These are phyloP conservation scores for Ophiostoma populinum DNA, from an alignment of 2,329 filamentous ascomycete genomes.

Conservation along the genomic window DNA sequence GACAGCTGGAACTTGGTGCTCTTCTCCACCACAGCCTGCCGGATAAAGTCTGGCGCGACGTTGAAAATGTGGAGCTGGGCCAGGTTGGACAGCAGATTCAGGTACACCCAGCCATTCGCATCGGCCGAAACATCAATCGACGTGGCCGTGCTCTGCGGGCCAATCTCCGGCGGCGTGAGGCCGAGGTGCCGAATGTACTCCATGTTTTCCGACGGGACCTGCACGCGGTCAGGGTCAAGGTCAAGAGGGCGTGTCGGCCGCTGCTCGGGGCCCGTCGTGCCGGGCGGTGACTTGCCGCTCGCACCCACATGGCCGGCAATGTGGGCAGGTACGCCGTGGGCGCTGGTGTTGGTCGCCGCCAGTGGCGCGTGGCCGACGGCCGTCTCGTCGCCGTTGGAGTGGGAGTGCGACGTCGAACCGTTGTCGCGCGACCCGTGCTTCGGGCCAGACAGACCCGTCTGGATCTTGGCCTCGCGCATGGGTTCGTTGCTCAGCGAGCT, in stretches of 20 bases:
- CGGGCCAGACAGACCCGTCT: conserved; percentile 17
- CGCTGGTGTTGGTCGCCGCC: conserved; percentile 6
- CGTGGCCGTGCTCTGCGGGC: conserved; percentile 23
- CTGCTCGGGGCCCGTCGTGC: conserved; percentile 39
- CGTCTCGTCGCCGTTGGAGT: conserved; percentile 28
- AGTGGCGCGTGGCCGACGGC: conserved; percentile 1
- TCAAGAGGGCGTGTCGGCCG: conserved; percentile 61
- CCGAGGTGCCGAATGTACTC: conserved; percentile 63
- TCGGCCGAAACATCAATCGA: conserved; percentile 37
- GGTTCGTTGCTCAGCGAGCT: conserved; percentile 1
- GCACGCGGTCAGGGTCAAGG: conserved; percentile 60
- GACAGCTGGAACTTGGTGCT: conserved; percentile 66
- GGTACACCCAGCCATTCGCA: conserved; percentile 62
- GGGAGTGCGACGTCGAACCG: conserved; percentile 27
- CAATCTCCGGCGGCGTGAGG: conserved; percentile 40
- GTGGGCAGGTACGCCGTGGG: conserved; percentile 13
- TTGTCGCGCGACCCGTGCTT: conserved; percentile 26
- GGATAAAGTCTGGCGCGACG: conserved; percentile 62
- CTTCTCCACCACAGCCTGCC: conserved; percentile 49
- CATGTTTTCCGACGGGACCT: conserved; percentile 61
- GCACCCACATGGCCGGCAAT: conserved; percentile 13
- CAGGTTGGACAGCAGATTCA: conserved; percentile 65
- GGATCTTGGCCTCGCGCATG: conserved; percentile 31
- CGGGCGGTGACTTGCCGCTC: conserved; percentile 21
- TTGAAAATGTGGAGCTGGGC: conserved; percentile 76